Conservation (phyloP, 306 rosid species). For the Styphnolobium japonicum region DNA sequence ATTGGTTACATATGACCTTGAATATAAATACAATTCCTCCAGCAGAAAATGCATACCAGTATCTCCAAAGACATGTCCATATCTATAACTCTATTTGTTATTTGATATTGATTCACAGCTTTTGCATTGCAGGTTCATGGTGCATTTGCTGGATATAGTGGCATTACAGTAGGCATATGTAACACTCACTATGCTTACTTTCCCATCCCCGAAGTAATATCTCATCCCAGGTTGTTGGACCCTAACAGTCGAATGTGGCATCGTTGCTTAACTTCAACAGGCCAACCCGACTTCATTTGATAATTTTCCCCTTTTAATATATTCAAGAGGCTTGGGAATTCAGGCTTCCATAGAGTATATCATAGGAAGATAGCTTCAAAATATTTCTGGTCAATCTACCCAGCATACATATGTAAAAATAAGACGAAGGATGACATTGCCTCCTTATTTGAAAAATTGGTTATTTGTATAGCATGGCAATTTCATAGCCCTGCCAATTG, state of each 20-base stretch:
- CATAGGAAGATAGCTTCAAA: conserved; percentile 37
- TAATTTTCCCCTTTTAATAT: not conserved
- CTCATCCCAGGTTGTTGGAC: conserved; percentile 73
- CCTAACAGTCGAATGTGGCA: conserved; percentile 98
- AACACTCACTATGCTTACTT: conserved; percentile 95
- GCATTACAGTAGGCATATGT: conserved; percentile 86
- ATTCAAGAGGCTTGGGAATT: conserved; percentile 37
- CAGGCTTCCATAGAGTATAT: conserved; percentile 34
- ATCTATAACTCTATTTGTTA: not conserved
- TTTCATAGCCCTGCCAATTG: conserved; percentile 14
- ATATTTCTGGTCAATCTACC: conserved; percentile 23
- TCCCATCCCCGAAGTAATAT: conserved; percentile 90
- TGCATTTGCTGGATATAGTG: conserved; percentile 96
- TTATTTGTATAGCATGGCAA: conserved; percentile 37
- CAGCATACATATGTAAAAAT: conserved; percentile 27
- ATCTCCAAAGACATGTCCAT: not conserved
- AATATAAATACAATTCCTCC: not conserved
- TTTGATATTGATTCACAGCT: conserved; percentile 6
- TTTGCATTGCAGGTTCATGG: conserved; percentile 82
- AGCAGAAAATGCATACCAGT: not conserved
- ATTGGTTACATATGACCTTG: not conserved
- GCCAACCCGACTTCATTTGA: conserved; percentile 89
- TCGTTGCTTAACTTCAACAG: conserved; percentile 93
- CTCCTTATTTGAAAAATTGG: conserved; percentile 11
- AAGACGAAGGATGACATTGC: conserved; percentile 38